Percentiles rank a stretch among this genome's conserved stretches.
These are phyloP conservation scores for Lactarius deliciosus DNA, from an alignment of 768 basidiomycete species.

Conservation along the genomic window DNA sequence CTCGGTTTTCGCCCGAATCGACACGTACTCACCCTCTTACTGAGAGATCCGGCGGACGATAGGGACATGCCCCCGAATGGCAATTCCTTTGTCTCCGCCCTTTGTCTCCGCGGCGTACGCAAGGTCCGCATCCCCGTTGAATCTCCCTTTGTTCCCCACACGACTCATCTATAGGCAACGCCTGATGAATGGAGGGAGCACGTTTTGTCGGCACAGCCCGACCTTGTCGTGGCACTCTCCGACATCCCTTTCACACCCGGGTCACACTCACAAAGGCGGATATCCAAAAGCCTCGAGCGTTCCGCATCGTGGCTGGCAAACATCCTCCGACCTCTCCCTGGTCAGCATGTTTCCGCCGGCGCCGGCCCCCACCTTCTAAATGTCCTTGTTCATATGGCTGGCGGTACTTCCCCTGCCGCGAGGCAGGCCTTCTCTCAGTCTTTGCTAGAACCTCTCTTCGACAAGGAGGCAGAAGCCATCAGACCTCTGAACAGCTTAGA, in stretches of 20 bases:
- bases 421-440: slow-evolving; percentile 61
- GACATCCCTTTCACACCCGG: slow-evolving; percentile 67
- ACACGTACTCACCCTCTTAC: slow-evolving; percentile 58
- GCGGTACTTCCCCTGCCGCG: slow-evolving; percentile 54
- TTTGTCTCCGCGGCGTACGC: slow-evolving; percentile 65
- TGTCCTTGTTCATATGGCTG: slow-evolving; percentile 70
- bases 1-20: slow-evolving; percentile 51
- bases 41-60: slow-evolving; percentile 64
- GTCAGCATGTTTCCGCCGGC: slow-evolving; percentile 10
- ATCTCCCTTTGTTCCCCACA: slow-evolving; percentile 6
- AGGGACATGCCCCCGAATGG: slow-evolving; percentile 75
- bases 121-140: slow-evolving; percentile 48
- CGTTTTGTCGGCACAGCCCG: slow-evolving; percentile 55
- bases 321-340: slow-evolving; percentile 43
- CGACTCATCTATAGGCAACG: slow-evolving; percentile 46
- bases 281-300: slow-evolving; percentile 73
- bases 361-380: slow-evolving; percentile 37
- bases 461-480: slow-evolving; percentile 53
- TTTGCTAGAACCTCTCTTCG: slow-evolving; percentile 56
- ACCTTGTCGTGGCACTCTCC: slow-evolving; percentile 67
- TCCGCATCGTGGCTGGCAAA: slow-evolving; percentile 61
- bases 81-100: slow-evolving; percentile 52
- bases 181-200: slow-evolving; percentile 56
- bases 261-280: slow-evolving; percentile 74
- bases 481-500: slow-evolving; percentile 57